Percentiles rank a stretch among this genome's conserved stretches.
Evolutionary conservation across 371 early-diverging fungal species (phyloP).

Genomic region (Rhizopus delemar): DNA sequence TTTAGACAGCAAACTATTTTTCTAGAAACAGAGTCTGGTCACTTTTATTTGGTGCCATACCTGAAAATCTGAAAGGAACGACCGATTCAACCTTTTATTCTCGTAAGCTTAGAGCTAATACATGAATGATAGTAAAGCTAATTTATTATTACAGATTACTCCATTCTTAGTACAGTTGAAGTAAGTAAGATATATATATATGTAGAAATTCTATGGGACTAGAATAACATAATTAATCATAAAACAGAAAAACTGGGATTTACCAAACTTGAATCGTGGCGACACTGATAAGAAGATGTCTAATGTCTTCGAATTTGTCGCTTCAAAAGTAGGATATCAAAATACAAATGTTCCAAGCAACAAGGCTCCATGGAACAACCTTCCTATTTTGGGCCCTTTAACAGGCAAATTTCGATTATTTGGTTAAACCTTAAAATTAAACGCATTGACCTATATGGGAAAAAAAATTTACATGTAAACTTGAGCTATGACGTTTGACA

Average conservation of each 20-base stretch:
- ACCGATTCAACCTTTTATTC: conserved; percentile 57
- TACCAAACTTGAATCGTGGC: conserved; percentile 56
- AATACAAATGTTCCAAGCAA: conserved; percentile 27
- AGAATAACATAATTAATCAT: background rate
- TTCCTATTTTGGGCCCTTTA: conserved; percentile 34
- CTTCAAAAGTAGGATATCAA: conserved; percentile 27
- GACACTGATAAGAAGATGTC: conserved; percentile 40
- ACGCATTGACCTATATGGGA: no score
- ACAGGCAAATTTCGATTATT: conserved; percentile 21
- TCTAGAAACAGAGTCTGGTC: conserved; percentile 36
- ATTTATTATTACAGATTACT: conserved; percentile 32
- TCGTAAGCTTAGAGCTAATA: conserved; percentile 31
- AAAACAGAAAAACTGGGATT: conserved; percentile 53
- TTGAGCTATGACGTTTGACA: background rate
- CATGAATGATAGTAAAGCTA: background rate
- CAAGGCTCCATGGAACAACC: conserved; percentile 18
- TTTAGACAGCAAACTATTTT: conserved; percentile 16
- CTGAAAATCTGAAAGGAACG: conserved; percentile 35
- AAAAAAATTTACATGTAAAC: background rate
- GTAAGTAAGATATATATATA: background rate
- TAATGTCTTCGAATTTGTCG: conserved; percentile 40
- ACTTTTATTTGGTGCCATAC: conserved; percentile 31
- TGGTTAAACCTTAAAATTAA: no score
- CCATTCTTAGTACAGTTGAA: conserved; percentile 58
- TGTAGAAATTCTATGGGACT: no score